Evolutionary conservation across 108 stramenopile genomes (phyloP).

Genomic region (Fragilaria crotonensis): DNA sequence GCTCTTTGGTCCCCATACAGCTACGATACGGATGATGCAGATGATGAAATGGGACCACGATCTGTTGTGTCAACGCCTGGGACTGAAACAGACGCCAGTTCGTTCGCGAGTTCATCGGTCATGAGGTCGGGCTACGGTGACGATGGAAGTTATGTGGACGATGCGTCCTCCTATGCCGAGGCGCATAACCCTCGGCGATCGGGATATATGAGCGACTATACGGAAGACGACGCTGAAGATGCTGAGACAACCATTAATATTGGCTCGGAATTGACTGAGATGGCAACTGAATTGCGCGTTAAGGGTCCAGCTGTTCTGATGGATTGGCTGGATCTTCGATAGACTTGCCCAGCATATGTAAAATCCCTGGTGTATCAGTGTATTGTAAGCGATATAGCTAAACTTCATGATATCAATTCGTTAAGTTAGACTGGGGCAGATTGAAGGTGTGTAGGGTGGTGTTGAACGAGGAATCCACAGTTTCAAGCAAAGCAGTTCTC

Average conservation of each 20-base stretch:
- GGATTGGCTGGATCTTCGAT: neutral
- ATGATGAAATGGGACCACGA: neutral
- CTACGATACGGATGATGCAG: neutral
- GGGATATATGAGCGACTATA: neutral
- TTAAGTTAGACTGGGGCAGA: too few relatives aligned
- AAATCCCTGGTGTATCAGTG: too few relatives aligned
- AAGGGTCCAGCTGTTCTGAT: neutral
- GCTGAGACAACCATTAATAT: neutral
- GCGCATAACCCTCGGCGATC: too few relatives aligned
- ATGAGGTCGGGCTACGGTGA: neutral
- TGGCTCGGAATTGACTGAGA: neutral
- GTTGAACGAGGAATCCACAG: too few relatives aligned
- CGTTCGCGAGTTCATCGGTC: neutral
- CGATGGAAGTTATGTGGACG: neutral
- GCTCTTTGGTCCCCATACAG: neutral
- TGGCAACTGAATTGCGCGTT: neutral
- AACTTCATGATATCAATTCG: too few relatives aligned
- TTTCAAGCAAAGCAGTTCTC: neutral
- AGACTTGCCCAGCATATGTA: too few relatives aligned
- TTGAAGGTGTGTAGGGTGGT: too few relatives aligned
- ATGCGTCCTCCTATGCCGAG: neutral
- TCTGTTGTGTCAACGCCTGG: neutral
- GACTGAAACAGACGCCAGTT: neutral
- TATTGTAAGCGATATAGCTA: too few relatives aligned
- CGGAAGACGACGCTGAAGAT: neutral